Base-by-base conservation (phyloP, 306 rosid species). In the Pyrus communis region DNA sequence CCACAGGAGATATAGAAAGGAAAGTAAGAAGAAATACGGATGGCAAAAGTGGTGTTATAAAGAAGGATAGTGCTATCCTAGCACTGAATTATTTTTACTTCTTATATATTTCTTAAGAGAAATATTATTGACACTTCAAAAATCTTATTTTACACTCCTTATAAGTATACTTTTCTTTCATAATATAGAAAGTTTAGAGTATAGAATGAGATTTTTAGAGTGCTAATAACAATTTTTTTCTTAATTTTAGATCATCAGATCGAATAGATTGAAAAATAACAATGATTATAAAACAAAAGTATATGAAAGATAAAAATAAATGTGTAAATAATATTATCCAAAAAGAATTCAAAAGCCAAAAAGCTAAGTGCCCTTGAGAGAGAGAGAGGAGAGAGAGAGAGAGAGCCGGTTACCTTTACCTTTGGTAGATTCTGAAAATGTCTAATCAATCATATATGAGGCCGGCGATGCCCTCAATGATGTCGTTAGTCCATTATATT, bases 371-470 rank as follows among this genome's bases (percentile, higher is more conserved):
- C 30, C 49, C 66, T 74, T 84, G 54, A 57, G 80, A 33, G 59
- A 35, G 73, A n/a, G 61, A 75, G 80, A 85, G 19, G 18, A 14
- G 66, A 79, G 84, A 80, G 71, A 79, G 67, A 75, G 25, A 59
- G 78, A 58, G 82, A 30, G 38, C 75, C 63, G 75, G 71, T 71
- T 78, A 63, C 79, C 77, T 57, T 42, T 64, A 17, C 21, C 9
- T 17, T 51, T 51, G 38, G 60, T 72, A 84, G 91, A 88, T 90
- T 88, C 92, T 85, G 80, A 88, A 88, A 77, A 84, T 82, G 92
- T 90, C 96, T 85, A 83, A 88, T 90, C 89, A 83, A 86, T 76
- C 51, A 54, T 40, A 67, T 57, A 59, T 40, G 58, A 65, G 86
- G 90, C 77, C 84, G 87, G 86, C 84, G 85, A 83, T 86, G 75